These are phyloP conservation scores for Protomyces lactucae-debilis DNA, from an alignment of 1,139 yeast genomes.

Conservation along the genomic window DNA sequence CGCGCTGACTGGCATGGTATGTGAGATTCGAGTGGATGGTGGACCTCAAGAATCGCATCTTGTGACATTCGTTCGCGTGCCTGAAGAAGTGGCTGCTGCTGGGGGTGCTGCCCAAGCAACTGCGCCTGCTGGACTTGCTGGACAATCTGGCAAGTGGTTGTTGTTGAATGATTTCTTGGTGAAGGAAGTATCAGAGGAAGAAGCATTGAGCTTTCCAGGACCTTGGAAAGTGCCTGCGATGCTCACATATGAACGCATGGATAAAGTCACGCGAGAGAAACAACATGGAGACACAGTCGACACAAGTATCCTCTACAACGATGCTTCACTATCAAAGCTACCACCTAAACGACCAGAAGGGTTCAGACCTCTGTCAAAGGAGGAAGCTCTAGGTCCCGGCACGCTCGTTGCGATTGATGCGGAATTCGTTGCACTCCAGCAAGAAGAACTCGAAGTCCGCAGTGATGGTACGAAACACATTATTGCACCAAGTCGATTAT, in stretches of 20 bases:
- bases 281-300: conserved; percentile 7
- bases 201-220: conserved; percentile 60
- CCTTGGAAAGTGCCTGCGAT: conserved; percentile 84
- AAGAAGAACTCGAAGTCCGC: conserved; percentile 73
- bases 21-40: conserved; percentile 39
- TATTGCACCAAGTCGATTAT: conserved; percentile 67
- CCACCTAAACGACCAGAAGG: background rate
- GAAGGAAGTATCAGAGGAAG: conserved; percentile 63
- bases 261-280: background rate
- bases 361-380: conserved; percentile 7
- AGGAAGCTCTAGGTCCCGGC: conserved; percentile 46
- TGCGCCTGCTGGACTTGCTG: conserved; percentile 20
- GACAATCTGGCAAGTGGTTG: conserved; percentile 53
- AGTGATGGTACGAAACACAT: conserved; percentile 64
- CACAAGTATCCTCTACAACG: conserved; percentile 47
- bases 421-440: conserved; percentile 79
- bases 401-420: conserved; percentile 90
- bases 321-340: conserved; percentile 68
- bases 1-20: conserved; percentile 40
- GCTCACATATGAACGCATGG: conserved; percentile 49
- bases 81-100: conserved; percentile 33
- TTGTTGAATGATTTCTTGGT: conserved; percentile 90
- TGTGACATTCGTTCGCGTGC: conserved; percentile 45
- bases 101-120: conserved; percentile 31
- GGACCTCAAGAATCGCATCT: conserved; percentile 38